Percentiles rank a stretch among this genome's conserved stretches.
Evolutionary conservation across 768 basidiomycete genomes (phyloP).

Genomic region (Scleroderma bovista): DNA sequence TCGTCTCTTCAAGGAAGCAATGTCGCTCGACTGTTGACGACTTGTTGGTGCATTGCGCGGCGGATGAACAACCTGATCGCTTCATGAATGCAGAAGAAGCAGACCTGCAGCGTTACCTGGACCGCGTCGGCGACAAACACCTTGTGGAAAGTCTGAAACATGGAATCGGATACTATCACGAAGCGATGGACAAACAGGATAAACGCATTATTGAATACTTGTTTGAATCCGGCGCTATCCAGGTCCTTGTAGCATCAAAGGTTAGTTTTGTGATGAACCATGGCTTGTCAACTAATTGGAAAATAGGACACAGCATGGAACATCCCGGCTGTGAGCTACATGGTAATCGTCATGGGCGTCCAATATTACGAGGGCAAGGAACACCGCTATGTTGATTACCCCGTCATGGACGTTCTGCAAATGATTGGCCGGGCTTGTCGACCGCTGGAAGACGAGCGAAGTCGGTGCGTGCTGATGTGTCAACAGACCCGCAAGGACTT

Average conservation of each 20-base stretch:
- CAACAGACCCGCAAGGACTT: conserved; percentile 98
- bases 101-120: conserved; percentile 84
- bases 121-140: conserved; percentile 71
- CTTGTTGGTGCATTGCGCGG: conserved; percentile 79
- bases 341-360: conserved; percentile 99
- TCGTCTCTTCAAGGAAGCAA: conserved; percentile 90
- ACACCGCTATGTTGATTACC: conserved; percentile 96
- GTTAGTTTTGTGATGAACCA: conserved; percentile 34
- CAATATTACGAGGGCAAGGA: conserved; percentile 96
- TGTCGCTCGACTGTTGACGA: conserved; percentile 93
- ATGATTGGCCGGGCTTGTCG: conserved; percentile 99
- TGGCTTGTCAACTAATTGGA: not conserved
- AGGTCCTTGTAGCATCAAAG: conserved; percentile 91
- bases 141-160: conserved; percentile 79
- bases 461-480: conserved; percentile 94
- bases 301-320: conserved; percentile 91
- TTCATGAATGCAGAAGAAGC: conserved; percentile 86
- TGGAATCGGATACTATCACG: conserved; percentile 94
- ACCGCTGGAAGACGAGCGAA: conserved; percentile 80
- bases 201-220: conserved; percentile 89
- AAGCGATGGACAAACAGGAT: conserved; percentile 87
- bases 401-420: conserved; percentile 96
- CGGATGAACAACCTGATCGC: conserved; percentile 76
- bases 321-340: conserved; percentile 88
- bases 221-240: conserved; percentile 92